Evolutionary conservation across 371 early-diverging fungal genomes (phyloP).

Genomic region (Nematocida ironsii): DNA sequence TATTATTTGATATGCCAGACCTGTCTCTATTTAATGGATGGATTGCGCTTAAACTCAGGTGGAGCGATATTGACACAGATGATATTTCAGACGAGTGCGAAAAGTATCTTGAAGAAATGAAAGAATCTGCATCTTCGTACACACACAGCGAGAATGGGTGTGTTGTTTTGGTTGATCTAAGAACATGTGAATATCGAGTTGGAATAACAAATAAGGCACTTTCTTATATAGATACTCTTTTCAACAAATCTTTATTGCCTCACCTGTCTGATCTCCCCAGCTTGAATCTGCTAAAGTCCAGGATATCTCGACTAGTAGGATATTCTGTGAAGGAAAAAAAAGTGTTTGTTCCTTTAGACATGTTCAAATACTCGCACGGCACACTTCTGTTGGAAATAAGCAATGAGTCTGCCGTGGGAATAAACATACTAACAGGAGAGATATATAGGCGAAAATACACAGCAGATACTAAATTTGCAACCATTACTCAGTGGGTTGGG

Average conservation of each 20-base stretch:
- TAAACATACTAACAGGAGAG: constrained; percentile 33
- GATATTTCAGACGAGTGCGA: constrained; percentile 9
- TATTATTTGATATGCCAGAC: constrained; percentile 69
- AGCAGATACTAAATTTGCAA: neutral
- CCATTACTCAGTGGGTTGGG: constrained; percentile 66
- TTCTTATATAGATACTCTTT: neutral
- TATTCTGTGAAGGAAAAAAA: neutral
- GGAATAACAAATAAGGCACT: neutral
- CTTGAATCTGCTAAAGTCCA: neutral
- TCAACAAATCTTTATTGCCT: neutral
- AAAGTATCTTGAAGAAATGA: constrained; percentile 45
- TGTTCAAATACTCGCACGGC: constrained; percentile 15
- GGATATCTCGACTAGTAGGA: neutral
- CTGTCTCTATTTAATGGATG: constrained; percentile 57
- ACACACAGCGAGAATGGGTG: neutral
- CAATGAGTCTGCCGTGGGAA: neutral
- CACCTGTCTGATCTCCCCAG: neutral
- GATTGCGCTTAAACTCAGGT: constrained; percentile 4
- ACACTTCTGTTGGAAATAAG: constrained; percentile 11
- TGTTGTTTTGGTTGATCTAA: constrained; percentile 7
- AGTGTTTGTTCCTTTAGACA: neutral
- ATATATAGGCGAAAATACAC: neutral
- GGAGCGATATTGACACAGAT: constrained; percentile 37
- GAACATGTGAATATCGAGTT: neutral
- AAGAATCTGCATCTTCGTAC: neutral